These are phyloP conservation scores for Physocladia obscura DNA, from an alignment of 192 early-diverging fungal genomes.

Conservation along the genomic window DNA sequence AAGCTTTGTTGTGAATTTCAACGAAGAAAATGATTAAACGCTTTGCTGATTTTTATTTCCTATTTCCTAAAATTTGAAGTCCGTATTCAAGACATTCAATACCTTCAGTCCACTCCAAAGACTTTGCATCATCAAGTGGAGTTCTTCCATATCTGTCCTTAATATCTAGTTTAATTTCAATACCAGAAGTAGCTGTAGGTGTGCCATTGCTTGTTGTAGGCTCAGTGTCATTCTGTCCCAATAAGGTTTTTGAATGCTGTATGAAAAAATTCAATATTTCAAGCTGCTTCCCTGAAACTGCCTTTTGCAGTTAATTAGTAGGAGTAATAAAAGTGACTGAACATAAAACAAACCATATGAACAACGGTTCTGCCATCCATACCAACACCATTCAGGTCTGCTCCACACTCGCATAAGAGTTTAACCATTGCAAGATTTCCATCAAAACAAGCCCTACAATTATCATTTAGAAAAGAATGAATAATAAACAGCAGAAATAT, in stretches of 20 bases:
- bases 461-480: neutral
- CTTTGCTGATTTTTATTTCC: no score
- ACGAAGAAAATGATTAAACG: no score
- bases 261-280: constrained; percentile 21
- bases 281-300: constrained; percentile 17
- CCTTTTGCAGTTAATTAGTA: constrained; percentile 7
- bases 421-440: constrained; percentile 53
- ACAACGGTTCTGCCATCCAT: constrained; percentile 68
- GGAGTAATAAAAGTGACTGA: neutral
- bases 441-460: constrained; percentile 41
- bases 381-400: constrained; percentile 61
- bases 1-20: no score
- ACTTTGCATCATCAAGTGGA: constrained; percentile 50
- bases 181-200: neutral
- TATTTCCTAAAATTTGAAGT: constrained; percentile 7
- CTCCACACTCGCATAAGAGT: constrained; percentile 61
- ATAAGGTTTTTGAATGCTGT: constrained; percentile 11
- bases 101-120: constrained; percentile 25
- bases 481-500: constrained; percentile 13
- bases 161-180: constrained; percentile 43
- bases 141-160: constrained; percentile 59
- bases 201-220: neutral
- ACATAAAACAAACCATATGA: constrained; percentile 55
- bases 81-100: constrained; percentile 8
- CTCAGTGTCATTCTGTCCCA: constrained; percentile 2